Evolutionary conservation across 116 monocot species (phyloP).

Genomic region (Trichopus zeylanicus): DNA sequence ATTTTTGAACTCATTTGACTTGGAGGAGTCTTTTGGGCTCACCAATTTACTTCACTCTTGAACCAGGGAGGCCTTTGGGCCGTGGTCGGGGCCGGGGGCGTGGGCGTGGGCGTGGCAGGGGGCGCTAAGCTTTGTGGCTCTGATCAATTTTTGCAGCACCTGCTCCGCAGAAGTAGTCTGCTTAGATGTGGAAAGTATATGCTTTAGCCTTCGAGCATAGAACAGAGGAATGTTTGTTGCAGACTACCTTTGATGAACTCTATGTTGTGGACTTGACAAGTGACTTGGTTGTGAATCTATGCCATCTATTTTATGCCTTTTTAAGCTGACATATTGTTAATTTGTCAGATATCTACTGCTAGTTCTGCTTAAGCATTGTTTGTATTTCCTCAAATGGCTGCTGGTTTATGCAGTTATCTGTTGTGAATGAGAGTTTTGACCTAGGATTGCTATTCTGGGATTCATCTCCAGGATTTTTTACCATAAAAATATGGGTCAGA

Average conservation of each 20-base stretch:
- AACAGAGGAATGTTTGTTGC: no score
- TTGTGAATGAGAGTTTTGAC: no score
- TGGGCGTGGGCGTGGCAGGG: conserved; percentile 60
- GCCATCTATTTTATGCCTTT: no score
- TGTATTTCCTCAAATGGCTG: no score
- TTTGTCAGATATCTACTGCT: no score
- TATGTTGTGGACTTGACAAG: neutral
- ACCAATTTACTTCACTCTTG: neutral
- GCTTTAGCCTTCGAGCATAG: neutral
- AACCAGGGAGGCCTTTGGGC: conserved; percentile 69
- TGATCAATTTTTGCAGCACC: conserved; percentile 10
- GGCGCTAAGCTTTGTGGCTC: conserved; percentile 16
- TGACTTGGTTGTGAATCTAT: no score
- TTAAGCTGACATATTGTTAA: no score
- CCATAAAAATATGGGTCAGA: no score
- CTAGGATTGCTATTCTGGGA: no score
- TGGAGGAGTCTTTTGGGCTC: neutral
- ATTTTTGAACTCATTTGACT: neutral
- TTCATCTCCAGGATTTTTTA: no score
- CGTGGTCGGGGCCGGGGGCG: conserved; percentile 87
- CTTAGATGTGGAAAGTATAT: neutral
- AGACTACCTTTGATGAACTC: neutral
- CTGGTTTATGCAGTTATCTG: no score
- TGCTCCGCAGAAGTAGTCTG: neutral
- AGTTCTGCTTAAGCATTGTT: no score